A percentile compares a stretch with the other conserved stretches of the same genome.
These are phyloP conservation scores for Nakaseomyces nivariensis DNA, from an alignment of 1,139 yeast genomes.

Conservation along the genomic window DNA sequence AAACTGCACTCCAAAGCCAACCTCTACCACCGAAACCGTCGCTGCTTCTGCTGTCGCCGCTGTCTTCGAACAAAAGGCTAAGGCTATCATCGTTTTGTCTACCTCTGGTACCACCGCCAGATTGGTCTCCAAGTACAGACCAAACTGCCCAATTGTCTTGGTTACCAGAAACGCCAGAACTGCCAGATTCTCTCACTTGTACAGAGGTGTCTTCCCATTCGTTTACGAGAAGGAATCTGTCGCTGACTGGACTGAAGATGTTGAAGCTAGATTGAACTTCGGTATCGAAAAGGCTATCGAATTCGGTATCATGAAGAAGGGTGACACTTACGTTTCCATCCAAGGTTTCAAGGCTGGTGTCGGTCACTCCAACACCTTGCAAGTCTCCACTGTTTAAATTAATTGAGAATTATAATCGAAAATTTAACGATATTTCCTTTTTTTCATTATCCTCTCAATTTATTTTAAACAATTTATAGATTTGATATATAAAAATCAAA, in stretches of 20 bases:
- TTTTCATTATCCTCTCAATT: not conserved
- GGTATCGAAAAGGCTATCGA: slow-evolving; percentile 87
- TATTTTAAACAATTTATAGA: slow-evolving; percentile 5
- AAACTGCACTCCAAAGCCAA: slow-evolving; percentile 76
- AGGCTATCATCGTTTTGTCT: slow-evolving; percentile 92
- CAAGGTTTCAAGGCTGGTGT: slow-evolving; percentile 99
- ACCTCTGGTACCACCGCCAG: slow-evolving; percentile 95
- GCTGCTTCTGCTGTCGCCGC: slow-evolving; percentile 97
- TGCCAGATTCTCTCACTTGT: slow-evolving; percentile 91
- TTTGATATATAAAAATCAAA: slow-evolving; percentile 3
- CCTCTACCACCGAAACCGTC: slow-evolving; percentile 91
- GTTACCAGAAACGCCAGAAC: slow-evolving; percentile 90
- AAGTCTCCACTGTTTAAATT: slow-evolving; percentile 43
- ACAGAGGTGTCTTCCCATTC: slow-evolving; percentile 98
- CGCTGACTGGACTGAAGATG: slow-evolving; percentile 92
- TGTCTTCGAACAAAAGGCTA: slow-evolving; percentile 90
- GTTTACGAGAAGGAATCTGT: slow-evolving; percentile 59
- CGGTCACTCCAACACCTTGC: slow-evolving; percentile 97
- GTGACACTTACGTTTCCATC: slow-evolving; percentile 86
- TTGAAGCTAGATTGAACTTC: slow-evolving; percentile 88
- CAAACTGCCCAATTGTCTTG: slow-evolving; percentile 95
- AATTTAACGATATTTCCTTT: slow-evolving; percentile 1
- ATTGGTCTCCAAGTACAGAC: slow-evolving; percentile 94
- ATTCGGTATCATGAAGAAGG: slow-evolving; percentile 75
- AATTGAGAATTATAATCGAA: not conserved